Conservation (phyloP, 2,329 filamentous ascomycete genomes). For the Colletotrichum incanum region DNA sequence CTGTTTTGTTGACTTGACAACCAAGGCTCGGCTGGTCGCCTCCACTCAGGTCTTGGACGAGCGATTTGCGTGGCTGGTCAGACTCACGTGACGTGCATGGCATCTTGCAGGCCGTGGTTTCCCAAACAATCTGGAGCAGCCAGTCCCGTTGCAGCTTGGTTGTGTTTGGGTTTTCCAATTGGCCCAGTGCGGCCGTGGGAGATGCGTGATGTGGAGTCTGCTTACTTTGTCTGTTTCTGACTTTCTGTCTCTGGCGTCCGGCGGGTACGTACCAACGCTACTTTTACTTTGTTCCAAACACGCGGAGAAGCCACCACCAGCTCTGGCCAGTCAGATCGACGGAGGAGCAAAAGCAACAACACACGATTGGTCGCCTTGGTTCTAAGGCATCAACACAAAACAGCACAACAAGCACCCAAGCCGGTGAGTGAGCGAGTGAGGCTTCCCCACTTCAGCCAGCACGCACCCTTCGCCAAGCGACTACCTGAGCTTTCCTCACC, state of each 20-base stretch:
- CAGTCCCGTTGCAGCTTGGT: slow-evolving; percentile 31
- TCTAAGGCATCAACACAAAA: slow-evolving; percentile 26
- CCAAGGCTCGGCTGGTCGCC: slow-evolving; percentile 31
- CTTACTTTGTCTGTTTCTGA: slow-evolving; percentile 43
- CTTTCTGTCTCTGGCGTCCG: slow-evolving; percentile 40
- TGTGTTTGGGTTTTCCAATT: slow-evolving; percentile 30
- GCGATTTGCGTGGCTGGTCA: slow-evolving; percentile 29
- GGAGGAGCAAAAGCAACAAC: slow-evolving; percentile 24
- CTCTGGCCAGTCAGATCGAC: slow-evolving; percentile 8
- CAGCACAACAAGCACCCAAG: not conserved
- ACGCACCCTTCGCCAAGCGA: slow-evolving; percentile 2
- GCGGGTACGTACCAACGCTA: slow-evolving; percentile 27
- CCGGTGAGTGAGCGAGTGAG: not conserved
- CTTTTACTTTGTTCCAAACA: slow-evolving; percentile 32
- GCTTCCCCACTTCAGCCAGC: slow-evolving; percentile 13
- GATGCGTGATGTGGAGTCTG: slow-evolving; percentile 35
- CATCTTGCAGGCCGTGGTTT: slow-evolving; percentile 4
- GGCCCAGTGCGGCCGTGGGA: not conserved
- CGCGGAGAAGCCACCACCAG: slow-evolving; percentile 16
- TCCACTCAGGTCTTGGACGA: slow-evolving; percentile 32
- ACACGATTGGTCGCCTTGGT: not conserved
- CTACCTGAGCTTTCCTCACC: not conserved
- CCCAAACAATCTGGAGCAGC: slow-evolving; percentile 19
- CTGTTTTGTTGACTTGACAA: slow-evolving; percentile 40
- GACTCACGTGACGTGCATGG: slow-evolving; percentile 24